A percentile compares a stretch with the other conserved stretches of the same genome.
These are phyloP conservation scores for Populus davidiana DNA, from an alignment of 345 rosid genomes.

Conservation along the genomic window DNA sequence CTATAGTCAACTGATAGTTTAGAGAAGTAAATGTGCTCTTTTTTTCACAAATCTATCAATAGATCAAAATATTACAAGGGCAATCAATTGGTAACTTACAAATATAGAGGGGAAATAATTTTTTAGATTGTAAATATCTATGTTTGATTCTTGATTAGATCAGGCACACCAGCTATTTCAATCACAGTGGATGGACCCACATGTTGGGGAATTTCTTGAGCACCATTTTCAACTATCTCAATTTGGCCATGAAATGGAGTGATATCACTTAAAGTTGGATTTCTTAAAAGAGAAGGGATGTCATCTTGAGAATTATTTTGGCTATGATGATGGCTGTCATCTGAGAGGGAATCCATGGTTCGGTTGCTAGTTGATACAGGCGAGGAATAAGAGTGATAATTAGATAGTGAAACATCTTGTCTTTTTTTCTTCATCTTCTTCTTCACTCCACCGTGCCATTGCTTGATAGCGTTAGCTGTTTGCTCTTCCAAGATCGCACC, in stretches of 20 bases:
- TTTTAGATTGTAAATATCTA: too few relatives aligned
- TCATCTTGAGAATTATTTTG: neutral
- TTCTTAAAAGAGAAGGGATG: constrained; percentile 13
- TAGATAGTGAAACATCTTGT: neutral
- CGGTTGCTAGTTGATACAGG: neutral
- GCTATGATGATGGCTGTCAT: neutral
- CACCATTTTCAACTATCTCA: constrained; percentile 5
- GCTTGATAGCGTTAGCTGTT: constrained; percentile 26
- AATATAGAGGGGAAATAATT: too few relatives aligned
- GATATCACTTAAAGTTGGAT: constrained; percentile 15
- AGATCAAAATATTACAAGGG: too few relatives aligned
- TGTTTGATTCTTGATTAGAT: neutral
- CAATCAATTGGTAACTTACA: too few relatives aligned
- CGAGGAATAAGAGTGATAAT: neutral
- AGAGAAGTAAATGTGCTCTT: too few relatives aligned
- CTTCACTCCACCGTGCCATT: constrained; percentile 34
- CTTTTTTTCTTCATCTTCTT: constrained; percentile 32
- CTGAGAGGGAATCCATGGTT: neutral
- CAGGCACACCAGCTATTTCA: neutral
- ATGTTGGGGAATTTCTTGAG: neutral
- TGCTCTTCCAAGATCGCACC: constrained; percentile 30
- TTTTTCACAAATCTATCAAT: too few relatives aligned
- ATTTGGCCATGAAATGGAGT: neutral
- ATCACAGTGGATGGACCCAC: neutral
- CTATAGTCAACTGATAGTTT: too few relatives aligned